These are phyloP conservation scores for Huntiella moniliformis DNA, from an alignment of 2,329 filamentous ascomycete species.

Conservation along the genomic window DNA sequence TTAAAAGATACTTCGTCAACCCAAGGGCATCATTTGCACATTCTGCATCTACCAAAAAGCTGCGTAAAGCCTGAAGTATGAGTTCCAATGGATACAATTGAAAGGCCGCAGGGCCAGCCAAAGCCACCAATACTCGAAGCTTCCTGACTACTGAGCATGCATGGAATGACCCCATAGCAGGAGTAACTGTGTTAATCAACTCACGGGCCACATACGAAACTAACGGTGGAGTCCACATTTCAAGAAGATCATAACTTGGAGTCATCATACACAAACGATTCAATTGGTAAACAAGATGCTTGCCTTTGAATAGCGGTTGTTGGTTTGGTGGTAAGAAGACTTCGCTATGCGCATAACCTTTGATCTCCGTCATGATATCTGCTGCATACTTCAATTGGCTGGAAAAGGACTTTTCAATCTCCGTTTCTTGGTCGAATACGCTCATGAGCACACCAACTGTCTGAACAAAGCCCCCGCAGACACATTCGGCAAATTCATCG, in stretches of 20 bases:
- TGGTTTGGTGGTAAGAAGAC: conserved; percentile 54
- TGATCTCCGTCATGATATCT: conserved; percentile 50
- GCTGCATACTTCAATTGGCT: conserved; percentile 43
- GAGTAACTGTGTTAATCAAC: conserved; percentile 63
- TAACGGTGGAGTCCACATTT: conserved; percentile 58
- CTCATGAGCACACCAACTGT: conserved; percentile 62
- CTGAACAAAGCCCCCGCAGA: conserved; percentile 54
- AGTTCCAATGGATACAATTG: conserved; percentile 76
- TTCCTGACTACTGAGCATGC: conserved; percentile 75
- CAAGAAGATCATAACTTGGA: conserved; percentile 37
- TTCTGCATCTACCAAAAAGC: conserved; percentile 63
- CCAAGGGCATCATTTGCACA: conserved; percentile 85
- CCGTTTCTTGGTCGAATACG: conserved; percentile 58
- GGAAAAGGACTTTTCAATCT: conserved; percentile 47
- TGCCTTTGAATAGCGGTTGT: conserved; percentile 70
- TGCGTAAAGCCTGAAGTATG: conserved; percentile 62
- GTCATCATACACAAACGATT: conserved; percentile 59
- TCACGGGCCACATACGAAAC: conserved; percentile 57
- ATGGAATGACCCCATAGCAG: conserved; percentile 69
- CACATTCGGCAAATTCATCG: conserved; percentile 42
- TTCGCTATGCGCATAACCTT: conserved; percentile 44
- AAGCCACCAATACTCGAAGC: conserved; percentile 58
- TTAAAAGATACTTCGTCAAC: conserved; percentile 66
- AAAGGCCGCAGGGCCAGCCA: conserved; percentile 56
- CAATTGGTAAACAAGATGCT: conserved; percentile 56